Conservation (phyloP, 306 rosid genomes). For the Gastrolobium villosum region DNA sequence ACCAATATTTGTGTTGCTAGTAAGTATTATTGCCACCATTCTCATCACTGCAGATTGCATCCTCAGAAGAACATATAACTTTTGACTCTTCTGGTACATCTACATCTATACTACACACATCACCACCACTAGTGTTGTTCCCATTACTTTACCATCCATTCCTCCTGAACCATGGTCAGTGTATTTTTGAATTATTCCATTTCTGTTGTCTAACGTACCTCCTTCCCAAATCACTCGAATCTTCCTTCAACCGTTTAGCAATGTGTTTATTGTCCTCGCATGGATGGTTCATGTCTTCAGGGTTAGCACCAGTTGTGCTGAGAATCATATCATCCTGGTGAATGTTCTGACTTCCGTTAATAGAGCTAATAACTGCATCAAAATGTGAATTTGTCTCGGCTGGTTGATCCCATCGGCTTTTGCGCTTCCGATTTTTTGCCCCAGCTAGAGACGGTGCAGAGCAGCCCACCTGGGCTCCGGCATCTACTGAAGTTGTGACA, state of each 20-base stretch:
- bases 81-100: conserved; percentile 61
- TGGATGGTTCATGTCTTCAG: conserved; percentile 47
- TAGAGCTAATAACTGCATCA: conserved; percentile 53
- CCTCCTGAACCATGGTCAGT: conserved; percentile 67
- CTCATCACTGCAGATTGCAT: conserved; percentile 69
- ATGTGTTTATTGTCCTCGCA: conserved; percentile 48
- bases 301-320: conserved; percentile 63
- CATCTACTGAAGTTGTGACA: conserved; percentile 55
- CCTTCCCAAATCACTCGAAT: conserved; percentile 72
- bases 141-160: conserved; percentile 63
- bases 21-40: conserved; percentile 67
- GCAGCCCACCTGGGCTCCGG: conserved; percentile 61
- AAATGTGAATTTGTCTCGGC: conserved; percentile 62
- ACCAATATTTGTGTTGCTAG: conserved; percentile 71
- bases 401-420: conserved; percentile 99
- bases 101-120: conserved; percentile 55
- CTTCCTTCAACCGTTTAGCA: conserved; percentile 63
- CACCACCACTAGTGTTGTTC: conserved; percentile 60
- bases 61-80: conserved; percentile 65
- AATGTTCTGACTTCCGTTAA: conserved; percentile 54
- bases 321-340: conserved; percentile 72
- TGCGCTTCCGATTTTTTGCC: conserved; percentile 78
- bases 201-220: conserved; percentile 87
- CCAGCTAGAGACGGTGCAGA: conserved; percentile 57
- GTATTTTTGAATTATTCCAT: conserved; percentile 71